Percentiles rank a stretch among this genome's conserved stretches.
Evolutionary conservation across 1,139 yeast species (phyloP).

Genomic region (Magnusiomyces sp.): DNA sequence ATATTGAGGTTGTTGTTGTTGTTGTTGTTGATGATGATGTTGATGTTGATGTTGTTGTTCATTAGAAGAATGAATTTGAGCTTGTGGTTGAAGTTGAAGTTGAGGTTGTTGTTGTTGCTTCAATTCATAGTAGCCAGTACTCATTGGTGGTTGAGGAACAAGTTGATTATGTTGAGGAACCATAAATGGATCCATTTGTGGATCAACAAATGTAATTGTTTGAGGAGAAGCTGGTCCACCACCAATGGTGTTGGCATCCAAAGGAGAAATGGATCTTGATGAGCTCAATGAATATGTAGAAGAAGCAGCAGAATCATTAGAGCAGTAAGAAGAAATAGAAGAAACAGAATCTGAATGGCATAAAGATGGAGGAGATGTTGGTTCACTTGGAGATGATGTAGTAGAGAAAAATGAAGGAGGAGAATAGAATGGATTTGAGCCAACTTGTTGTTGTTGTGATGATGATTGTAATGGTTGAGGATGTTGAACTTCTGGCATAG

Average conservation of each 20-base stretch:
- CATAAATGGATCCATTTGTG: background rate
- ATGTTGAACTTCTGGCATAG: too few relatives aligned
- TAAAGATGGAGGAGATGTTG: constrained; percentile 13
- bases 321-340: constrained; percentile 6
- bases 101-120: background rate
- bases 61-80: background rate
- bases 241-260: constrained; percentile 3
- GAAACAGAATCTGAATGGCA: constrained; percentile 13
- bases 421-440: background rate
- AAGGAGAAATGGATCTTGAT: constrained; percentile 13
- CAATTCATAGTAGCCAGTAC: too few relatives aligned
- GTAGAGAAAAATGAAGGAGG: constrained; percentile 3
- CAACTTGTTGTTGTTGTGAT: background rate
- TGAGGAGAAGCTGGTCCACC: constrained; percentile 1
- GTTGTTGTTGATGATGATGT: constrained; percentile 2
- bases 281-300: constrained; percentile 11
- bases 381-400: constrained; percentile 5
- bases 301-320: constrained; percentile 4
- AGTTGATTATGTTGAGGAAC: background rate
- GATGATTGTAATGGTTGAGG: too few relatives aligned
- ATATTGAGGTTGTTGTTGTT: constrained; percentile 6
- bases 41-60: constrained; percentile 1
- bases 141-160: background rate
- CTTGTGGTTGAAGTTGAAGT: background rate
- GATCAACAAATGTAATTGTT: background rate